Base-by-base conservation (phyloP, 805 yeast genomes). In the Wickerhamiella allomyrinae region DNA sequence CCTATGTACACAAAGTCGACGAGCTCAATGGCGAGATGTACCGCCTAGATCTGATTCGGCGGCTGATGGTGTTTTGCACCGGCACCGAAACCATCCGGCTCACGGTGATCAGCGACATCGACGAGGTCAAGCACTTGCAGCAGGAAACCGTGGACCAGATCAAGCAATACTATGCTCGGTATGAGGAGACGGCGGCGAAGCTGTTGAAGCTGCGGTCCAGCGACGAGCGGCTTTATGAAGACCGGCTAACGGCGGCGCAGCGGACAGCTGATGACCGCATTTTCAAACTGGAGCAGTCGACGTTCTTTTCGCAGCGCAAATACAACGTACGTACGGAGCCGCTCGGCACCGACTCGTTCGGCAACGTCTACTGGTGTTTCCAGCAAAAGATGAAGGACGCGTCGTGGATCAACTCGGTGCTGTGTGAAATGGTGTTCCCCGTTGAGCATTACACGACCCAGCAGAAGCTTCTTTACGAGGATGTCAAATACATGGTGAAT, bases 351-450 rank as follows among this genome's bases (percentile, higher is more conserved):
- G 66, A 62, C 46, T 44, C 47, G 5, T 41, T 44, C 15, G 64
- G 64, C 6, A 62, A 62, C 45, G 42, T 42, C 29, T 62, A 60
- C 48, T 62, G 66, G 66, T 43, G 53, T 1, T 51, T 62, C 41
- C 63, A 60, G 45, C 61, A 57, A 38, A 56, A 58, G 42, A 45
- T 56, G 7, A 46, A 54, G 24, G 49, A 52, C 11, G 43, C 42
- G 31, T 27, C 31, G 15, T 27, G 31, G 31, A 17, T 14, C 7
- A 11, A n/a, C 6, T 17, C 14, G 8, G 40, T 36, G 34, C 34
- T 37, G n/a, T 15, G 34, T 6, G 37, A 29, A 31, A 33, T 34
- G 27, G 37, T 24, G 14, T 17, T 23, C 29, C 31, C 27, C 23
- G 9, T 22, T 8, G 34, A 21, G 15, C 23, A 21, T n/a, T 13